These are phyloP conservation scores for Dalechampia spathulata DNA, from an alignment of 441 rosid species.

Conservation along the genomic window DNA sequence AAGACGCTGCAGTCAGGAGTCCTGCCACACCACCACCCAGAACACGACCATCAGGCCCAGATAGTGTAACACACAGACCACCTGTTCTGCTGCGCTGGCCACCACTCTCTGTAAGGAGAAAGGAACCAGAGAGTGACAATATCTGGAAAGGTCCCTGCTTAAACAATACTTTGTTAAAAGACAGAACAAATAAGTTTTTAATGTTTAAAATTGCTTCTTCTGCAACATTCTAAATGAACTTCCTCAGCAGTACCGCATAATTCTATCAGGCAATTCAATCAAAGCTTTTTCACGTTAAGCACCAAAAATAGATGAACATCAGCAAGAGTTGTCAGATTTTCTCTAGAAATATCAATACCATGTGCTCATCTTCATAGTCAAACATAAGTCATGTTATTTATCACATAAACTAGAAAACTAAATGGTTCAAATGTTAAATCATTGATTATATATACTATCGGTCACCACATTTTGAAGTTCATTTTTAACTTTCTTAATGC, in stretches of 20 bases:
- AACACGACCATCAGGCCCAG: conserved; percentile 58
- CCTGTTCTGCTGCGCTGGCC: conserved; percentile 58
- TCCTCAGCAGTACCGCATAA: too few species aligned
- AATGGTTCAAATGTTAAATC: not conserved
- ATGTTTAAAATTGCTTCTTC: too few species aligned
- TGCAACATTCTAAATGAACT: too few species aligned
- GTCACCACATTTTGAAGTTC: too few species aligned
- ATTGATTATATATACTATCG: too few species aligned
- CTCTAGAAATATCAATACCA: too few species aligned
- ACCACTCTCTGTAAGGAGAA: conserved; percentile 38
- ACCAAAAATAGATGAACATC: not conserved
- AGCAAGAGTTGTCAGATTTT: not conserved
- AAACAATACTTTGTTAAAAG: not conserved
- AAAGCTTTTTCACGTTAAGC: not conserved
- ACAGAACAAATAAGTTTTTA: too few species aligned
- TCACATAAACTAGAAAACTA: not conserved
- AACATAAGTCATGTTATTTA: not conserved
- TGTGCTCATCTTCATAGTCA: too few species aligned
- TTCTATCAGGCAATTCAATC: not conserved
- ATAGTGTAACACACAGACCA: conserved; percentile 47
- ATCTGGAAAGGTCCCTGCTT: conserved; percentile 59
- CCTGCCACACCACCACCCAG: conserved; percentile 80
- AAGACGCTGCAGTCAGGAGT: conserved; percentile 60
- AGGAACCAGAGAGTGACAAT: conserved; percentile 60
- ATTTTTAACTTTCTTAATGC: too few species aligned